A percentile compares a stretch with the other conserved stretches of the same genome.
Evolutionary conservation across 306 rosid species (phyloP).

Genomic region (Delonix regia): DNA sequence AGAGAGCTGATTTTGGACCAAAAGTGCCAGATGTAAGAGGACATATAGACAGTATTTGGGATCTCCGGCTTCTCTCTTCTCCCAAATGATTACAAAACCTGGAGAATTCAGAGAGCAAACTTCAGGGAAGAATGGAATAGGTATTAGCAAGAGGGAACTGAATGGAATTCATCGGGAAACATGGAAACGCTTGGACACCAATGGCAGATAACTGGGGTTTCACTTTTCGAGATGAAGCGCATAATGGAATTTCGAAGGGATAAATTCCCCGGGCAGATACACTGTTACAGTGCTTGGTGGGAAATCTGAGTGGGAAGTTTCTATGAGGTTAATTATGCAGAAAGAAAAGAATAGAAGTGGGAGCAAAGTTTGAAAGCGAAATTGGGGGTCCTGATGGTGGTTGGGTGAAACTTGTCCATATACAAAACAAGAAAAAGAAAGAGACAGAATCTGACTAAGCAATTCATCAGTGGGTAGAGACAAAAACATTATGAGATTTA

Average conservation of each 20-base stretch:
- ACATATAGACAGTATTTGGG: too few species aligned
- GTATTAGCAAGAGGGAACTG: not conserved
- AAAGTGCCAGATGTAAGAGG: not conserved
- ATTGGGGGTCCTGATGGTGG: constrained; percentile 18
- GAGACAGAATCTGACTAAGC: not conserved
- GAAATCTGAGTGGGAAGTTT: constrained; percentile 32
- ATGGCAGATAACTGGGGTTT: not conserved
- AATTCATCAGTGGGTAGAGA: not conserved
- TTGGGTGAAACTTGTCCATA: not conserved
- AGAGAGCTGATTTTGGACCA: constrained; percentile 16
- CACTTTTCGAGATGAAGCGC: not conserved
- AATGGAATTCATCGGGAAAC: not conserved
- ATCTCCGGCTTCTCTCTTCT: not conserved
- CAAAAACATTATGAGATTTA: not conserved
- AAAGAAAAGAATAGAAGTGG: not conserved
- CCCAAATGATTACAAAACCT: not conserved
- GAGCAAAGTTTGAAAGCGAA: constrained; percentile 15
- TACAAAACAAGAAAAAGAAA: not conserved
- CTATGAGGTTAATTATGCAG: constrained; percentile 1
- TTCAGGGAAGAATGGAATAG: not conserved
- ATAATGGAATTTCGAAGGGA: not conserved
- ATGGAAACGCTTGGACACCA: too few species aligned
- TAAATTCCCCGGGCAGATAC: not conserved
- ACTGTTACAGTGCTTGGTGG: not conserved
- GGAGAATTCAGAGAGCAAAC: not conserved